Conservation (phyloP, 1,139 yeast species). For the Taphrina flavorubra region DNA sequence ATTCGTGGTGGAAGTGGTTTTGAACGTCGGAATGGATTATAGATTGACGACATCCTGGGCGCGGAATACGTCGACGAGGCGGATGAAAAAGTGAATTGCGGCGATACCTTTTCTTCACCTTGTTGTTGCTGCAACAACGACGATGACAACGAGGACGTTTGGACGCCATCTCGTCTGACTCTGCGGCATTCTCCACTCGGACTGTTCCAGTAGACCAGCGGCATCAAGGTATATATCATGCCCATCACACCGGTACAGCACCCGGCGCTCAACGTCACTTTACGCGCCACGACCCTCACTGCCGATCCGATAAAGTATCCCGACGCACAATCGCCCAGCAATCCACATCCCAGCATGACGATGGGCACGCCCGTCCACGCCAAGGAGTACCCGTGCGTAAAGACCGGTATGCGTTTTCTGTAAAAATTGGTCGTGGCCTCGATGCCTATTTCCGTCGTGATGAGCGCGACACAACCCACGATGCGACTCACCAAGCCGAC, state of each 20-base stretch:
- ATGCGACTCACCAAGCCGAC: constrained; percentile 9
- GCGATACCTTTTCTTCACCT: background rate
- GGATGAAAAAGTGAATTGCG: background rate
- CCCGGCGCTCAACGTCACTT: constrained; percentile 17
- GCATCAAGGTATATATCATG: constrained; percentile 17
- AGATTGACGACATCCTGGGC: background rate
- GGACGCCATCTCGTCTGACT: constrained; percentile 10
- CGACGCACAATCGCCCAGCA: background rate
- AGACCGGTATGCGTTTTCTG: constrained; percentile 16
- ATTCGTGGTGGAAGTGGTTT: constrained; percentile 7
- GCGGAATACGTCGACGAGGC: constrained; percentile 9
- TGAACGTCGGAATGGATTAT: constrained; percentile 4
- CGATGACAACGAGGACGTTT: background rate
- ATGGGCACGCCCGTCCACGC: constrained; percentile 39
- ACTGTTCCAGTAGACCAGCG: constrained; percentile 31
- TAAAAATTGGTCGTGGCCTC: constrained; percentile 3
- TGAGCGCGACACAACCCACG: background rate
- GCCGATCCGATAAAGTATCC: background rate
- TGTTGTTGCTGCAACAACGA: no score
- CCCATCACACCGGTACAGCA: constrained; percentile 24
- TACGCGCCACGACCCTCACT: constrained; percentile 1
- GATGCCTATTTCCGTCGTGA: constrained; percentile 20
- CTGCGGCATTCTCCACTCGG: constrained; percentile 31
- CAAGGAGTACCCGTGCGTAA: constrained; percentile 11
- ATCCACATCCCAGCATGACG: constrained; percentile 3